Percentiles rank a stretch among this genome's conserved stretches.
phyloP scores from a whole-genome alignment of 2,329 filamentous ascomycete species.

The Sporothrix pallida region DNA sequence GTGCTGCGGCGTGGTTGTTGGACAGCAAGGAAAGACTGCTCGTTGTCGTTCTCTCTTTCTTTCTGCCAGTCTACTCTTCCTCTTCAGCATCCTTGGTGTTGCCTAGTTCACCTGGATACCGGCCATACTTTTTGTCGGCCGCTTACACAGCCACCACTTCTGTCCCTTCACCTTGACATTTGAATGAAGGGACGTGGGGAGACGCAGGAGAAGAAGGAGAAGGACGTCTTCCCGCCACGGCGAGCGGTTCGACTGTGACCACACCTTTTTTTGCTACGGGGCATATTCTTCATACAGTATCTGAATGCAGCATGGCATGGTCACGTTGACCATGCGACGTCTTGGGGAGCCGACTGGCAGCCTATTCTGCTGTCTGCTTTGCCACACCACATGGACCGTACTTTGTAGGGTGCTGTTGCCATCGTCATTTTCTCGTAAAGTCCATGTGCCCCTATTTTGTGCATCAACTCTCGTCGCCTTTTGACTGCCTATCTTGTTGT shows the following conservation, averaged over 20 bases:
- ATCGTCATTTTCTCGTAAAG: background rate
- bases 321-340: background rate
- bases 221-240: background rate
- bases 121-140: background rate
- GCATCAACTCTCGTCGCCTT: background rate
- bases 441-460: background rate
- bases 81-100: background rate
- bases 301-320: background rate
- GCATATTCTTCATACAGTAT: background rate
- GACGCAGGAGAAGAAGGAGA: too few relatives aligned
- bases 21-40: background rate
- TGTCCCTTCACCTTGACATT: background rate
- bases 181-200: background rate
- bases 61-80: background rate
- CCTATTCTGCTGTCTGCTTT: background rate
- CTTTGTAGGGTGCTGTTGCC: background rate
- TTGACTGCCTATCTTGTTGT: background rate
- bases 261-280: background rate
- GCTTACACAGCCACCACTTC: background rate
- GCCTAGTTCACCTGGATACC: background rate
- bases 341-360: background rate
- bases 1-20: conserved; percentile 1
- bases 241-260: background rate
- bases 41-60: conserved; percentile 1
- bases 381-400: conserved; percentile 5